Conservation (phyloP, 129 eudicot species). For the Helianthus annuus region DNA sequence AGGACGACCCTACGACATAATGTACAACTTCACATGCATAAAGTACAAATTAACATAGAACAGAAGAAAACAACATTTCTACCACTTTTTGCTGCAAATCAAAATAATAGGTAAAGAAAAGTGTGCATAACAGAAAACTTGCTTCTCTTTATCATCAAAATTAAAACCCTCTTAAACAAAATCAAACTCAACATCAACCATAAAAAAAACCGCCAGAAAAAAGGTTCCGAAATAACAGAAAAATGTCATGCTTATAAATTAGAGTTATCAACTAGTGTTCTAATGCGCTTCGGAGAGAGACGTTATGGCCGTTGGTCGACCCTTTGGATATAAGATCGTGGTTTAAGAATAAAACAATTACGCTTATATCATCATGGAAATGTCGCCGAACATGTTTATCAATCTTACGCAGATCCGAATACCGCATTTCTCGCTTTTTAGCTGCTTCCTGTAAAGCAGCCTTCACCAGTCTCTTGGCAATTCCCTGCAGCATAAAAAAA, state of each 20-base stretch:
- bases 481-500: constrained; percentile 38
- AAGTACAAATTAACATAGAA: not conserved
- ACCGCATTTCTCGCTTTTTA: constrained; percentile 59
- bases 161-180: constrained; percentile 2
- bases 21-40: not conserved
- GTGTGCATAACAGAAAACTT: not conserved
- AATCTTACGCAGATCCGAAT: constrained; percentile 48
- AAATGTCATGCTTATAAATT: constrained; percentile 14
- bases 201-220: constrained; percentile 7
- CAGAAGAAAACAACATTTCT: not conserved
- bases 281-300: constrained; percentile 42
- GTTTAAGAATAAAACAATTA: constrained; percentile 41
- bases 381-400: constrained; percentile 51
- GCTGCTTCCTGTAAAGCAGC: constrained; percentile 59
- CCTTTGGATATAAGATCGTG: constrained; percentile 32
- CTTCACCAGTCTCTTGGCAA: constrained; percentile 51
- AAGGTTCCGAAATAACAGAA: not conserved
- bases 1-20: not conserved
- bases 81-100: not conserved
- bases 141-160: constrained; percentile 6
- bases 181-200: constrained; percentile 18
- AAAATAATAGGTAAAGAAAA: not conserved
- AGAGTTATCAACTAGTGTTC: constrained; percentile 33
- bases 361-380: constrained; percentile 54
- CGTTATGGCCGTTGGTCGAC: constrained; percentile 8